phyloP scores from a whole-genome alignment of 176 grass and related monocot species.

The Oryza meyeriana region DNA sequence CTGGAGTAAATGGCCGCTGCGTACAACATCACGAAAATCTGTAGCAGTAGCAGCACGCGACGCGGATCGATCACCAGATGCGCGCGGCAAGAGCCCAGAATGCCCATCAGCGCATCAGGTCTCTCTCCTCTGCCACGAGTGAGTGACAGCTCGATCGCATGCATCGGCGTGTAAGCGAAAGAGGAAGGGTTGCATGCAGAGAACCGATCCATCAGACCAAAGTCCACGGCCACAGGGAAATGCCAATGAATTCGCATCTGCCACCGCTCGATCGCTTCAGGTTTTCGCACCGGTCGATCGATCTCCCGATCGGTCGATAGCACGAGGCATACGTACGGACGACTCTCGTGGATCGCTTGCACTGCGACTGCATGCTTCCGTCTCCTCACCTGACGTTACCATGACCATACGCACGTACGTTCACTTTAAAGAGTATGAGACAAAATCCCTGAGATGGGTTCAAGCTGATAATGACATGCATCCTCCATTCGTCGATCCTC shows the following conservation, averaged over 20 bases:
- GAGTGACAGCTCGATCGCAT: neutral
- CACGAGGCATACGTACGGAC: neutral
- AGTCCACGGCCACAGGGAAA: neutral
- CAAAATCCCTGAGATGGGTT: neutral
- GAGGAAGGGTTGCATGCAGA: neutral
- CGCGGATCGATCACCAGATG: neutral
- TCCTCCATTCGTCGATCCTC: neutral
- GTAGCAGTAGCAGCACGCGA: neutral
- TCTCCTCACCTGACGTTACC: neutral
- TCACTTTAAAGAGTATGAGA: neutral
- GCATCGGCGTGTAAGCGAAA: neutral
- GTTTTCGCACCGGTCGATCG: neutral
- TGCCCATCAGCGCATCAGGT: neutral
- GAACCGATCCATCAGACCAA: neutral
- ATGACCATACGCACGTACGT: neutral
- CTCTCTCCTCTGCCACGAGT: neutral
- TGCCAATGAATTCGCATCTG: neutral
- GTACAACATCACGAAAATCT: neutral
- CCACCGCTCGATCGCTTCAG: neutral
- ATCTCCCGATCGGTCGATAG: neutral
- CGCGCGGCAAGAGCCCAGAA: neutral
- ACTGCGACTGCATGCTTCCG: neutral
- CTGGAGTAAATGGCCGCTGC: constrained; percentile 29
- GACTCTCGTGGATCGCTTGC: neutral
- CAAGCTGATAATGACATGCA: neutral